Evolutionary conservation across 2,329 filamentous ascomycete species (phyloP), one percentile per base, ranked within the genome.

Genomic region (Atkinsonella texensis): DNA sequence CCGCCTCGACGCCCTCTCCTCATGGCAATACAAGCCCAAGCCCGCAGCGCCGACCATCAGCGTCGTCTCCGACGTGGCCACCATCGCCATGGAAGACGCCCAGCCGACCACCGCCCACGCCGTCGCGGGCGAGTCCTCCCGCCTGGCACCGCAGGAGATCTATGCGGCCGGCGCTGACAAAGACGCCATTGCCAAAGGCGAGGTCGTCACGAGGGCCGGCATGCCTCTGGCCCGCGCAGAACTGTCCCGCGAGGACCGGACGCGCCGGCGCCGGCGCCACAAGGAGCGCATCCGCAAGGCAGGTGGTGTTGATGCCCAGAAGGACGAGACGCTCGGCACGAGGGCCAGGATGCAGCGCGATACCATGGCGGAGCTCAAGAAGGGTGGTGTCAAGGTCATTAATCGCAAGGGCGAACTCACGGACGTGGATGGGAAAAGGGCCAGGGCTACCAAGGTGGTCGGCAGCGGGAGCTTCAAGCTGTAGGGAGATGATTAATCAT

Each of bases 21-120:
- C 87, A 65, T 95, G 89, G 84, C 87, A 96, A 70, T 96, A 95
- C 78, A 90, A 88, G 68, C 93, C 93, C 50, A 94, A 90, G 71
- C 84, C 87, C 11, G 78, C 84, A 2, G 85, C 85, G 49, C 81
- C 88, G n/a, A 80, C 81, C 45, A 80, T 98, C 56, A 90, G 87
- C 43, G 86, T 96, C 51, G 85, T 96, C 35, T 79, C 88, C 28
- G 91, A 97, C 68, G 87, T 93, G 4, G 88, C 90, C n/a, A 89
- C 87, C 3, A 84, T 97, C 57, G 78, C 80, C 58, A 95, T 97
- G 86, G 93, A 98, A 72, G 93, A 98, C 63, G 91, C 89, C 1
- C 85, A 95, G 60, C 91, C 93, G 8, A 84, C 85, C 15, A 88
- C 85, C 0, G 86, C 87, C 43, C 83, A 84, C 62, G 87, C 85